Percentiles rank a stretch among this genome's conserved stretches.
Evolutionary conservation across 805 yeast genomes (phyloP).

Genomic region (Schwanniomyces yamadae): DNA sequence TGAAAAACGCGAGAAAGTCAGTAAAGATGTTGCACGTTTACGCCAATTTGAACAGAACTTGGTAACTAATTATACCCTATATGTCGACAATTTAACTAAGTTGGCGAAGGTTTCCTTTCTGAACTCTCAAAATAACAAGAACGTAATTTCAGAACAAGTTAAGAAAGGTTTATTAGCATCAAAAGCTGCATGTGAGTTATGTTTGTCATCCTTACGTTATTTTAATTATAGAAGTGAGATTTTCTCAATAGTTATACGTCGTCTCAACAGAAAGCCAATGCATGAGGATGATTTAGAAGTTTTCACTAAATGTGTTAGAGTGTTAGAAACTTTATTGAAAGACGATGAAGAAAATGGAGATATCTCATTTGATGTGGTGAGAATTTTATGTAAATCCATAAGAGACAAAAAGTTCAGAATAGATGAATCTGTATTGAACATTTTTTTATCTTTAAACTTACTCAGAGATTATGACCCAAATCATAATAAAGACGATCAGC

Average conservation of each 20-base stretch:
- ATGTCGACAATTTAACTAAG: slow-evolving; percentile 54
- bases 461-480: slow-evolving; percentile 72
- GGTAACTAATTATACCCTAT: slow-evolving; percentile 65
- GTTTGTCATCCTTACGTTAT: slow-evolving; percentile 59
- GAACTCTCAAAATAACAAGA: slow-evolving; percentile 36
- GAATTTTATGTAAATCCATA: slow-evolving; percentile 66
- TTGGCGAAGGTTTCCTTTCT: slow-evolving; percentile 39
- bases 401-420: slow-evolving; percentile 74
- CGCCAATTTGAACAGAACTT: slow-evolving; percentile 81
- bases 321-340: slow-evolving; percentile 65
- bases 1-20: slow-evolving; percentile 78
- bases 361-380: slow-evolving; percentile 70
- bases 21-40: slow-evolving; percentile 75
- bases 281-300: slow-evolving; percentile 44
- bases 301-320: slow-evolving; percentile 59
- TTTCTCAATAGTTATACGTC: slow-evolving; percentile 61
- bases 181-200: slow-evolving; percentile 76
- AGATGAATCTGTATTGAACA: slow-evolving; percentile 77
- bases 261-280: slow-evolving; percentile 62
- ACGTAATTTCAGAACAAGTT: slow-evolving; percentile 31
- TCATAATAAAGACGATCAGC: slow-evolving; percentile 44
- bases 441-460: slow-evolving; percentile 65
- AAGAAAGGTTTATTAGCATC: slow-evolving; percentile 59
- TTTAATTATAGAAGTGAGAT: slow-evolving; percentile 84
- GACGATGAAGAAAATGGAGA: slow-evolving; percentile 82